phyloP scores from a whole-genome alignment of 1,139 yeast species.

The Taphrina pruni region DNA sequence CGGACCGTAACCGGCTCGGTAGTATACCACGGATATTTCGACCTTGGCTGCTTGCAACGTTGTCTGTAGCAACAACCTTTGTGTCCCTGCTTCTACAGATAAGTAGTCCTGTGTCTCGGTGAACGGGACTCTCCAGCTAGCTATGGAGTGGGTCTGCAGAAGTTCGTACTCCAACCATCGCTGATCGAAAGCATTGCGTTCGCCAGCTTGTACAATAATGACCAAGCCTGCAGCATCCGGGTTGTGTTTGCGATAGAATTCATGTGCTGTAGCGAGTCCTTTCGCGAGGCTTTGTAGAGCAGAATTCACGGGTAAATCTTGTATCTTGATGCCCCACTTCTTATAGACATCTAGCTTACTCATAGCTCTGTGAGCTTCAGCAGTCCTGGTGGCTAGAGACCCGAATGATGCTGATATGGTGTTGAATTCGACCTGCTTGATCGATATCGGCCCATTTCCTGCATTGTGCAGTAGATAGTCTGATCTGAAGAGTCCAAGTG shows the following conservation, averaged over 20 bases:
- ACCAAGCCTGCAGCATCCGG: conserved; percentile 62
- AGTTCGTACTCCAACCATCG: conserved; percentile 78
- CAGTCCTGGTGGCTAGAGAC: conserved; percentile 81
- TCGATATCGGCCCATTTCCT: conserved; percentile 52
- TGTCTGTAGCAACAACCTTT: conserved; percentile 49
- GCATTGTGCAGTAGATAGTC: conserved; percentile 78
- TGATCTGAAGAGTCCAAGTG: conserved; percentile 85
- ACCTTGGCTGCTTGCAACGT: neutral
- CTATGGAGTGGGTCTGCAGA: conserved; percentile 62
- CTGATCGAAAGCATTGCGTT: conserved; percentile 90
- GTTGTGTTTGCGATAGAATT: conserved; percentile 56
- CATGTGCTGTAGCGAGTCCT: conserved; percentile 73
- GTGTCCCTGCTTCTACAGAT: conserved; percentile 54
- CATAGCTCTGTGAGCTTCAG: conserved; percentile 64
- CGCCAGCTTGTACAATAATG: conserved; percentile 82
- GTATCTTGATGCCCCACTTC: conserved; percentile 50
- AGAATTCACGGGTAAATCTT: conserved; percentile 68
- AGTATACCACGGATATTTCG: conserved; percentile 87
- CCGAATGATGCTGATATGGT: conserved; percentile 96
- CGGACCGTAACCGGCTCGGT: conserved; percentile 87
- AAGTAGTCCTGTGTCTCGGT: conserved; percentile 62
- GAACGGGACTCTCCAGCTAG: conserved; percentile 68
- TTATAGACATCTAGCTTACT: conserved; percentile 50
- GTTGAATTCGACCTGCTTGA: conserved; percentile 94
- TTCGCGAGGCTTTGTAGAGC: conserved; percentile 67